Base-by-base conservation (phyloP, 768 basidiomycete genomes). In the Baorangia bicolor region DNA sequence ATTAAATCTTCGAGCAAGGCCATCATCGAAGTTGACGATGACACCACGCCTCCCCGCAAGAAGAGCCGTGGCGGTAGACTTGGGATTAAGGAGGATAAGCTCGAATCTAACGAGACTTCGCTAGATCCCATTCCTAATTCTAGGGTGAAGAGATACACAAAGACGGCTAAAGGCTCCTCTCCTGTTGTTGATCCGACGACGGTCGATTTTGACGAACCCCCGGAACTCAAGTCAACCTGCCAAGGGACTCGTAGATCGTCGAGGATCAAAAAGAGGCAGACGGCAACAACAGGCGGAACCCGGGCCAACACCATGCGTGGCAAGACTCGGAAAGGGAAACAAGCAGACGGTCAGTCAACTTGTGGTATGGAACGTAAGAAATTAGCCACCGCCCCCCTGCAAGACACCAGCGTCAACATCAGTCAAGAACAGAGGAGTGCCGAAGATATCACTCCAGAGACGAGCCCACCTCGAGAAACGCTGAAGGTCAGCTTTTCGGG, bases 181-280 rank as follows among this genome's bases (percentile, higher is more conserved):
- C 68, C 74, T 20, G 39, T 37, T 4, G 51, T 53, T 18, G 49
- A 37, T 49, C 45, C 48, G 2, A 54, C 51, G 6, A 40, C 33
- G 20, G 51, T 72, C 34, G 68, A 76, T 52, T 71, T 69, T 37
- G 74, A 76, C 43, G 69, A 70, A 44, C 64, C 71, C 43, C 71
- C 73, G 25, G 60, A 61, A n/a, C 16, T 27, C 18, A 50, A 42
- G 27, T 23, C 54, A 44, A 41, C 42, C 23, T 35, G 31, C 25
- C 46, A 46, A 31, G 60, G 49, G 11, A 57, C 57, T 39, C 59
- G 62, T 21, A 67, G 52, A 39, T 61, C 59, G 7, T 55, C 53
- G 28, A 65, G 59, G 33, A 55, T 63, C 14, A 65, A 55, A 48
- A 56, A 57, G 53, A 59, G 34, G 40, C 61, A 52, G 51, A 39